Base-by-base conservation (phyloP, 2,329 filamentous ascomycete genomes). In the Dendrostoma leiphaemia region DNA sequence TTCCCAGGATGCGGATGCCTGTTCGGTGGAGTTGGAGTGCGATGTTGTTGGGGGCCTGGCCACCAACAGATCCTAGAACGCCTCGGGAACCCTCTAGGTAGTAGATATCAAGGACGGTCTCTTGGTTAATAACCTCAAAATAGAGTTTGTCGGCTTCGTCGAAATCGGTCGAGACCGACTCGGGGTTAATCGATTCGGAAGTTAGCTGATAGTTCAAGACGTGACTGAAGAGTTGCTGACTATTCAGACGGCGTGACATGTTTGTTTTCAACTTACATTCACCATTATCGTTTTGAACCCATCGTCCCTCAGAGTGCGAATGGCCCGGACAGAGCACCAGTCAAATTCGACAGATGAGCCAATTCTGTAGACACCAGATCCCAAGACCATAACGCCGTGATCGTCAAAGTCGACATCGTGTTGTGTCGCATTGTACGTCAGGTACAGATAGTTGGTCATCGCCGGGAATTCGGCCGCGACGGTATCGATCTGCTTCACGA, bases 261-360 rank as follows among this genome's bases (percentile, higher is more conserved):
- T n/a, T n/a, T n/a, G n/a, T n/a, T n/a, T n/a, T n/a, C n/a, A 60
- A 62, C 63, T 52, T 56, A 65, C 60, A 65, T 96, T 96, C 47
- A 96, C 86, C 93, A 97, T 97, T 65, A 97, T 86, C 0, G 94
- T 97, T 80, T 97, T 97, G 77, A 88, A 85, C 2, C 89, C 89
- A 57, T 86, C 83, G 61, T 90, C 84, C 48, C 94, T 85, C 7
- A 99, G 81, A 2, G 94, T 97, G 59, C 93, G 86, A 59, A 97
- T 95, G 6, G 94, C 91, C 57, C 93, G 82, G 26, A 99, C 94
- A 4, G 94, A 96, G 71, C 94, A 97, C 94, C 94, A 99, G 72
- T 99, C 94, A 71, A 99, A 99, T 69, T 99, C 94, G 56, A 99
- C 94, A 0, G 93, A 97, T 0, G 92, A 97, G 61, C 94, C 94